phyloP scores from a whole-genome alignment of 495 filamentous ascomycete species.

The Penicillium cosmopolitanum region DNA sequence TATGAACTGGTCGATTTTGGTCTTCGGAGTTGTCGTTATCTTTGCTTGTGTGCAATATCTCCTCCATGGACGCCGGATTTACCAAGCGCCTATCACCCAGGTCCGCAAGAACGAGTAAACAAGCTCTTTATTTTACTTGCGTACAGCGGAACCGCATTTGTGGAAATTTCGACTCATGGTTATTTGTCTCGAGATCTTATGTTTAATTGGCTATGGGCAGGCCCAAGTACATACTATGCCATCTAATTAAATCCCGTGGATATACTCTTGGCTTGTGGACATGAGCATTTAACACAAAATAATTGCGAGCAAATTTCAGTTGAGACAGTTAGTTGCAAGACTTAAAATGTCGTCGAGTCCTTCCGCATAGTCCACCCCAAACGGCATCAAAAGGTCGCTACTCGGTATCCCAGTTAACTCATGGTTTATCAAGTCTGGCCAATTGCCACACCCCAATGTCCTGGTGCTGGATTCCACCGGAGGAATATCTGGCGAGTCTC shows the following conservation, averaged over 20 bases:
- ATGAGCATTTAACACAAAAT: slow-evolving; percentile 4
- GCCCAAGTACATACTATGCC: slow-evolving; percentile 8
- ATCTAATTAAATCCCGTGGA: slow-evolving; percentile 14
- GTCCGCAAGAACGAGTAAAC: slow-evolving; percentile 26
- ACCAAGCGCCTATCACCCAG: slow-evolving; percentile 43
- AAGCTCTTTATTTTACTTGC: neutral
- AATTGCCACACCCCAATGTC: slow-evolving; percentile 3
- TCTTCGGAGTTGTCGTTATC: slow-evolving; percentile 48
- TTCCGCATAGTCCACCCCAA: slow-evolving; percentile 25
- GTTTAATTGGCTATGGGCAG: slow-evolving; percentile 1
- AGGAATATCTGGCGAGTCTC: neutral
- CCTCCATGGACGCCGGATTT: slow-evolving; percentile 43
- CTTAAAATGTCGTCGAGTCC: slow-evolving; percentile 32
- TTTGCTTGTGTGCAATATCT: slow-evolving; percentile 47
- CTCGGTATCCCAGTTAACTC: slow-evolving; percentile 3
- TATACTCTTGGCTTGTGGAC: neutral
- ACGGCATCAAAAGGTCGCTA: slow-evolving; percentile 12
- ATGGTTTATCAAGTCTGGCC: slow-evolving; percentile 13
- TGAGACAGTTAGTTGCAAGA: slow-evolving; percentile 28
- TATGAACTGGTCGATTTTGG: slow-evolving; percentile 50
- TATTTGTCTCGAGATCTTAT: neutral
- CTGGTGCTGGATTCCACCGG: neutral
- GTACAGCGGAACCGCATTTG: neutral
- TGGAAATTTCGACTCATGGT: neutral
- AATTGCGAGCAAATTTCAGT: slow-evolving; percentile 3